A percentile compares a stretch with the other conserved stretches of the same genome.
These are phyloP conservation scores for Acarospora socialis DNA, from an alignment of 2,329 filamentous ascomycete genomes.

Conservation along the genomic window DNA sequence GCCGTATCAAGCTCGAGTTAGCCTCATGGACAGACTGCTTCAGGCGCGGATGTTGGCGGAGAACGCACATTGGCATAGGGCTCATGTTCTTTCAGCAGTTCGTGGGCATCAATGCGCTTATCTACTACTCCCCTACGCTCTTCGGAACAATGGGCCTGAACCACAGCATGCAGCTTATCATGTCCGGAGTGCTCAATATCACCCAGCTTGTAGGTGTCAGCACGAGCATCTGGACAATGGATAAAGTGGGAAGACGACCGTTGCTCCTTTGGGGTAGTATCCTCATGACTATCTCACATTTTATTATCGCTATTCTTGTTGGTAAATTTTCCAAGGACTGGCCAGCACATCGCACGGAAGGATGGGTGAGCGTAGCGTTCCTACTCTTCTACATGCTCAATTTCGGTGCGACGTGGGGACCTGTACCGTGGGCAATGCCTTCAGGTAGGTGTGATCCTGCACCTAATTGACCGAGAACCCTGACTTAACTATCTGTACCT, in stretches of 20 bases:
- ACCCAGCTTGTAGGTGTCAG: conserved; percentile 33
- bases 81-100: conserved; percentile 44
- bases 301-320: conserved; percentile 40
- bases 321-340: conserved; percentile 38
- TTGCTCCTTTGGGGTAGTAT: conserved; percentile 32
- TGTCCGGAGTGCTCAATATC: conserved; percentile 41
- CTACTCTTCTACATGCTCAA: conserved; percentile 49
- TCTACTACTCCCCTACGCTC: conserved; percentile 48
- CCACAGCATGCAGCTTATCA: conserved; percentile 34
- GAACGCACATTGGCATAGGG: conserved; percentile 36
- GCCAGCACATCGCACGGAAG: conserved; percentile 35
- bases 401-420: conserved; percentile 47
- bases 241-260: conserved; percentile 32
- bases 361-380: conserved; percentile 41
- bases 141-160: conserved; percentile 37
- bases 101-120: conserved; percentile 41
- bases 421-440: conserved; percentile 31
- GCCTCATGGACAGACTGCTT: conserved; percentile 38
- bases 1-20: conserved; percentile 33
- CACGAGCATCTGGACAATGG: conserved; percentile 36
- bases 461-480: neutral
- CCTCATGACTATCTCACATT: conserved; percentile 33
- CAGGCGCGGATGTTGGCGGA: conserved; percentile 33
- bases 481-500: conserved; percentile 13
- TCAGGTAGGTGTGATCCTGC: conserved; percentile 15